phyloP scores from a whole-genome alignment of 345 rosid species.

The Ceriops decandra region DNA sequence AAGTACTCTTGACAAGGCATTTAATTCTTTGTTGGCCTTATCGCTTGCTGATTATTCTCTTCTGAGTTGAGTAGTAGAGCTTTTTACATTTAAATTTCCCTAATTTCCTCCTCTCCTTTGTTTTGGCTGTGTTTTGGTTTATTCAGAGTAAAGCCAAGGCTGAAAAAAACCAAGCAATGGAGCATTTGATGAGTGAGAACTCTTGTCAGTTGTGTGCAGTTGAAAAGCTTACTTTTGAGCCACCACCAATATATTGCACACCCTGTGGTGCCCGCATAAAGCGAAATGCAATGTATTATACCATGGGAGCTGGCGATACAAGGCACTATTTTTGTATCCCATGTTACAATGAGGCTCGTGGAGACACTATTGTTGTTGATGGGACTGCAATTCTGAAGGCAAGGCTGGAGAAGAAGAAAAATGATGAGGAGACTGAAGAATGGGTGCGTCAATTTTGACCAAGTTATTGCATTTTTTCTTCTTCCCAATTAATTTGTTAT shows the following conservation, averaged over 20 bases:
- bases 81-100: neutral
- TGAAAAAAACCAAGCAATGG: conserved; percentile 97
- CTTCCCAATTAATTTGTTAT: neutral
- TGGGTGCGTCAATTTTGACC: conserved; percentile 49
- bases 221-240: conserved; percentile 97
- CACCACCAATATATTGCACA: conserved; percentile 93
- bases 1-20: neutral
- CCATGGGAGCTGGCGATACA: conserved; percentile 84
- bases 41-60: neutral
- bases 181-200: conserved; percentile 93
- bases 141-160: conserved; percentile 92
- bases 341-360: conserved; percentile 94
- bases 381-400: conserved; percentile 61
- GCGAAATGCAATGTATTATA: conserved; percentile 95
- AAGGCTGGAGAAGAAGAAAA: conserved; percentile 94
- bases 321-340: conserved; percentile 91
- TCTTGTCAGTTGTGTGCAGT: conserved; percentile 99
- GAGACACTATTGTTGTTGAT: conserved; percentile 69
- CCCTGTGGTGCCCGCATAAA: conserved; percentile 97
- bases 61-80: neutral
- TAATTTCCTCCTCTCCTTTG: neutral
- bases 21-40: neutral
- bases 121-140: conserved; percentile 16
- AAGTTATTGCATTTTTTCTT: conserved; percentile 6
- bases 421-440: conserved; percentile 99